Evolutionary conservation across 352 stramenopile species (phyloP).

Genomic region (Phytopythium sindhum): DNA sequence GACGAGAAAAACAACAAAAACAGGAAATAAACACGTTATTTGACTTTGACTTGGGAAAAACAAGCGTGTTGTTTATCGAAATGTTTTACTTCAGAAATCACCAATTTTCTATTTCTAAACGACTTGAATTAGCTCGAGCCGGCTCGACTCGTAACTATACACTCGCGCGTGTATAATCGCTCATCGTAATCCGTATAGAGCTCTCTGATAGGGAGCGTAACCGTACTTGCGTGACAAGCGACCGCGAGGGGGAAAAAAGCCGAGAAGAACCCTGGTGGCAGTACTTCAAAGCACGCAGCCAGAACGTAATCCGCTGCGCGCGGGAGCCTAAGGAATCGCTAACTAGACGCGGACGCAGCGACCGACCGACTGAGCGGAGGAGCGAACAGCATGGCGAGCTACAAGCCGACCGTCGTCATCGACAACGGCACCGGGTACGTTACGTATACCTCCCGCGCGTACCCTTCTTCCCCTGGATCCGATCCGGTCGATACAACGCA

Average conservation of each 20-base stretch:
- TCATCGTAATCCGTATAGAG: not conserved
- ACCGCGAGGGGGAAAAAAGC: not conserved
- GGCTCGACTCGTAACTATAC: no score
- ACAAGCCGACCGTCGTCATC: conserved; percentile 94
- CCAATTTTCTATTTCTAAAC: not conserved
- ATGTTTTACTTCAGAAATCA: no score
- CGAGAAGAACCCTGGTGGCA: not conserved
- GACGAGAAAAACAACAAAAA: conserved; percentile 3
- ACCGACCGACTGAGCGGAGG: not conserved
- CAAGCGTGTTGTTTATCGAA: not conserved
- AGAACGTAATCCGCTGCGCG: not conserved
- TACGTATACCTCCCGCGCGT: not conserved
- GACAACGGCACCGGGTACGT: conserved; percentile 95
- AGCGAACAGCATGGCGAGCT: conserved; percentile 42
- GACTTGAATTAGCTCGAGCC: not conserved
- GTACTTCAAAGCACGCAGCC: conserved; percentile 3
- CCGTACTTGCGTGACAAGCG: not conserved
- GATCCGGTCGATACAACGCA: not conserved
- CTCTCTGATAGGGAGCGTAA: not conserved
- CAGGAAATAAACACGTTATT: conserved; percentile 10
- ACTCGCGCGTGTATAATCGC: no score
- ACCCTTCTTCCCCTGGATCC: conserved; percentile 6
- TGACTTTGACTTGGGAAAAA: not conserved
- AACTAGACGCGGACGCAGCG: not conserved
- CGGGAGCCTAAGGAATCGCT: no score